Evolutionary conservation across 1,284 basidiomycete genomes (phyloP), one percentile per base, ranked within the genome.

Genomic region (Cutaneotrichosporon dermatis): DNA sequence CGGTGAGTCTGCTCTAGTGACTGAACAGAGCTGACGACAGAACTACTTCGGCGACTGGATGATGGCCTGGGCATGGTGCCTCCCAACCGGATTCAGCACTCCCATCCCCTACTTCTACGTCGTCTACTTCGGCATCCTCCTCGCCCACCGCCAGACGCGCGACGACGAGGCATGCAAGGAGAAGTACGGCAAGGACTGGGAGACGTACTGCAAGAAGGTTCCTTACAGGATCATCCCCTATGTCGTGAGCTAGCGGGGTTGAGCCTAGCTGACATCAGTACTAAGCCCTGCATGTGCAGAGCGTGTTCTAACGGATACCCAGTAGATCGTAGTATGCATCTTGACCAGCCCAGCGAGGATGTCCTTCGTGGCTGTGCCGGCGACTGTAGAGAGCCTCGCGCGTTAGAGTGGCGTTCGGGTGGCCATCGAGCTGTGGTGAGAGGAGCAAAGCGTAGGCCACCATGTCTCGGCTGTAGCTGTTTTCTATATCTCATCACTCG

Each of bases 61-160:
- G 66, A 78, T 79, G 69, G 77, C 76, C 71, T 69, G 68, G 61
- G 73, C 76, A 0, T 99, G 95, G 94, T 96, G 88, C 67, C 83
- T 99, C 12, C 92, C 96, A 0, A 95, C 92, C 1, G 92, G 90
- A 7, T 93, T 97, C 78, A 80, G 84, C 51, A 92, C 92, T 0
- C 94, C 94, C 6, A 83, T 99, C 72, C 93, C 95, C 3, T 99
- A 99, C 81, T 99, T 95, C 80, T 99, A 99, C 76, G 84, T 92
- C 45, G 77, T 82, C 63, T 94, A 94, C 81, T 99, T 99, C 72
- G 82, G 85, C 6, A 85, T 96, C 16, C 85, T 99, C 35, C 86
- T 99, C 60, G 82, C 93, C 34, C 96, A 99, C 78, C 83, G 96
- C 58, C 92, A 97, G 79, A 81, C 81, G 60, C 84, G 96, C 43